These are phyloP conservation scores for Pseudonectria foliicola DNA, from an alignment of 2,329 filamentous ascomycete species.

Conservation along the genomic window DNA sequence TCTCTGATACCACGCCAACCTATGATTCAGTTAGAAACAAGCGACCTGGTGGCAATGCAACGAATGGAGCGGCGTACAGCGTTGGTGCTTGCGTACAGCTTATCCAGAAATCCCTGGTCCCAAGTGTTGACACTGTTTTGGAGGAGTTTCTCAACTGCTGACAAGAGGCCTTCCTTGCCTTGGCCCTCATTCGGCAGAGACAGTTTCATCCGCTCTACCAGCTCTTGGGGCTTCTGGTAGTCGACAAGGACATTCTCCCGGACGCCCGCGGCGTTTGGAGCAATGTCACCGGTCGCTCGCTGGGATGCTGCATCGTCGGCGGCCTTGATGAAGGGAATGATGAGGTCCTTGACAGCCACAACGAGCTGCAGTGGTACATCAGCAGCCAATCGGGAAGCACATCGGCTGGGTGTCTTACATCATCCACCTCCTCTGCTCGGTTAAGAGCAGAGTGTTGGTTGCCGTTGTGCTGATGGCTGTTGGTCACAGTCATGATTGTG, in stretches of 20 bases:
- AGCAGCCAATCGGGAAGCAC: conserved; percentile 12
- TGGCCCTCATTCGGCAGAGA: conserved; percentile 51
- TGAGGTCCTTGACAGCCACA: conserved; percentile 56
- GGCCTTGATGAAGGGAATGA: conserved; percentile 63
- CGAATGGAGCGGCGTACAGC: conserved; percentile 44
- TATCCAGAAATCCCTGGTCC: conserved; percentile 94
- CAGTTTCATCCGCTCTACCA: conserved; percentile 49
- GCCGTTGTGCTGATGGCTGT: conserved; percentile 12
- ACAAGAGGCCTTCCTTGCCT: conserved; percentile 68
- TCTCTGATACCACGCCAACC: conserved; percentile 77
- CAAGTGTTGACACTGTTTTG: conserved; percentile 95
- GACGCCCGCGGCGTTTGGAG: conserved; percentile 31
- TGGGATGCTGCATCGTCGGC: conserved; percentile 56
- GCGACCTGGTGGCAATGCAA: too few species aligned
- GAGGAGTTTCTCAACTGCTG: conserved; percentile 63
- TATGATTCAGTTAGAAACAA: conserved; percentile 22
- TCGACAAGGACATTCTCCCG: conserved; percentile 56
- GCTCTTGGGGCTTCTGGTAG: conserved; percentile 49
- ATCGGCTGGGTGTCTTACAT: conserved; percentile 17
- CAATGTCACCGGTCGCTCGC: conserved; percentile 43
- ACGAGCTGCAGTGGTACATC: conserved; percentile 48
- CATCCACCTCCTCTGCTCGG: conserved; percentile 27
- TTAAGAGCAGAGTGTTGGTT: conserved; percentile 18
- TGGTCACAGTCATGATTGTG: conserved; percentile 20
- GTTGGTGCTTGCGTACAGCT: conserved; percentile 86